Evolutionary conservation across 805 yeast genomes (phyloP).

Genomic region (Ogataea nonfermentans): DNA sequence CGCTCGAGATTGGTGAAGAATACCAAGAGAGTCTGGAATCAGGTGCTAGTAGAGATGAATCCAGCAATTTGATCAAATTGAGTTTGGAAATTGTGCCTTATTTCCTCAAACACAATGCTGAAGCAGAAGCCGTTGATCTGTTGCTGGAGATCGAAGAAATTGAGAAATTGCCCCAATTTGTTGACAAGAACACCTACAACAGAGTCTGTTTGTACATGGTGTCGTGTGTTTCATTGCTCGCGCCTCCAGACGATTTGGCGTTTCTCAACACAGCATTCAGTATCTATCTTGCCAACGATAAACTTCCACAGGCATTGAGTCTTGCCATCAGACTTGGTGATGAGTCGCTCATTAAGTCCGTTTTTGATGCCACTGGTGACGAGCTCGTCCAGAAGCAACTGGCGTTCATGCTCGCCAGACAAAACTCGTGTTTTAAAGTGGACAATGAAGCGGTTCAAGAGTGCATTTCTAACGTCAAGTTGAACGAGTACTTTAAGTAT

Average conservation of each 20-base stretch:
- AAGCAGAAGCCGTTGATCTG: conserved; percentile 96
- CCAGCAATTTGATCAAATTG: conserved; percentile 49
- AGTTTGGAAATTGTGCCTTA: conserved; percentile 81
- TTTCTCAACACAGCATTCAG: conserved; percentile 86
- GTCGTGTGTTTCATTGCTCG: conserved; percentile 92
- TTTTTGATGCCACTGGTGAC: conserved; percentile 79
- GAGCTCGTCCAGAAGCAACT: conserved; percentile 78
- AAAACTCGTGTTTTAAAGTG: conserved; percentile 75
- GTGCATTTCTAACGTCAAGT: conserved; percentile 73
- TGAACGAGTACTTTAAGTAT: conserved; percentile 77
- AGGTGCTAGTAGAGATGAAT: conserved; percentile 23
- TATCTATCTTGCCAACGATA: conserved; percentile 74
- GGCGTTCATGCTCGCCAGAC: conserved; percentile 84
- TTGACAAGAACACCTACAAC: conserved; percentile 77
- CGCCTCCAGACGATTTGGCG: conserved; percentile 89
- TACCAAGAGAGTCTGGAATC: conserved; percentile 49
- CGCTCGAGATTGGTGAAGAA: conserved; percentile 90
- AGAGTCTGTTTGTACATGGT: conserved; percentile 94
- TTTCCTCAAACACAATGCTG: conserved; percentile 92
- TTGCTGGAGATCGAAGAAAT: conserved; percentile 86
- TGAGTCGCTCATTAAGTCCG: conserved; percentile 70
- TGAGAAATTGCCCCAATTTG: conserved; percentile 76
- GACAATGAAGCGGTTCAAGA: conserved; percentile 76
- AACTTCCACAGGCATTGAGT: conserved; percentile 85
- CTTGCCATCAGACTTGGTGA: conserved; percentile 88